Conservation (phyloP, 78 protist species). For the Acrasis kona region DNA sequence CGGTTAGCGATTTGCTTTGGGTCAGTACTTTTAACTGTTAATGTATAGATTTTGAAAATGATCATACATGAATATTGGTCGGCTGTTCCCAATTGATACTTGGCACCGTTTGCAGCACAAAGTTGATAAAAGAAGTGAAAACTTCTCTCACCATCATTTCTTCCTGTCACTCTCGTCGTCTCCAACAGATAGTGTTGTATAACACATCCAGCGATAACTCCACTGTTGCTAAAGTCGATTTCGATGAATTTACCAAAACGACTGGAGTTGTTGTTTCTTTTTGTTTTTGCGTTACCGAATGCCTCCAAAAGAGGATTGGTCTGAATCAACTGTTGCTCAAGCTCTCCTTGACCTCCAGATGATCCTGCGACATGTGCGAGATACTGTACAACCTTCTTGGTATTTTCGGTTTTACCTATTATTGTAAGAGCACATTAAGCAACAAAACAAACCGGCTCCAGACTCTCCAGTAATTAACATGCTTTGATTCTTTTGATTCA, state of each 20-base stretch:
- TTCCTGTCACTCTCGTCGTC: neutral
- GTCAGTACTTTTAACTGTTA: too few species aligned
- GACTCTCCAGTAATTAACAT: neutral
- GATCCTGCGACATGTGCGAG: neutral
- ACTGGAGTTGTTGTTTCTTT: constrained; percentile 26
- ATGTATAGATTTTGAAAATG: neutral
- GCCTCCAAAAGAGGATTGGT: constrained; percentile 12
- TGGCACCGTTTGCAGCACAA: neutral
- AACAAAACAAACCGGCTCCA: too few species aligned
- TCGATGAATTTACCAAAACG: constrained; percentile 66
- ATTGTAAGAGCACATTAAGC: too few species aligned
- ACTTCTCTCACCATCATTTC: constrained; percentile 1
- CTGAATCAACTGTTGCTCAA: neutral
- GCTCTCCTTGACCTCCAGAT: neutral
- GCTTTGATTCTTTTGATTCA: neutral
- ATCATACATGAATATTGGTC: neutral
- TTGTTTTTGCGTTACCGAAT: constrained; percentile 47
- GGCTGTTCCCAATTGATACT: neutral
- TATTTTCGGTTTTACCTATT: neutral
- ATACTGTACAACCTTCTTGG: neutral
- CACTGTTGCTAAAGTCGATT: constrained; percentile 33
- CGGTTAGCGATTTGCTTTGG: too few species aligned
- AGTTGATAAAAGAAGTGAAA: constrained; percentile 15
- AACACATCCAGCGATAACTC: neutral
- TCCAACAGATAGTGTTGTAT: constrained; percentile 4